phyloP scores from a whole-genome alignment of 1,284 basidiomycete species.

The Mycena citricolor region DNA sequence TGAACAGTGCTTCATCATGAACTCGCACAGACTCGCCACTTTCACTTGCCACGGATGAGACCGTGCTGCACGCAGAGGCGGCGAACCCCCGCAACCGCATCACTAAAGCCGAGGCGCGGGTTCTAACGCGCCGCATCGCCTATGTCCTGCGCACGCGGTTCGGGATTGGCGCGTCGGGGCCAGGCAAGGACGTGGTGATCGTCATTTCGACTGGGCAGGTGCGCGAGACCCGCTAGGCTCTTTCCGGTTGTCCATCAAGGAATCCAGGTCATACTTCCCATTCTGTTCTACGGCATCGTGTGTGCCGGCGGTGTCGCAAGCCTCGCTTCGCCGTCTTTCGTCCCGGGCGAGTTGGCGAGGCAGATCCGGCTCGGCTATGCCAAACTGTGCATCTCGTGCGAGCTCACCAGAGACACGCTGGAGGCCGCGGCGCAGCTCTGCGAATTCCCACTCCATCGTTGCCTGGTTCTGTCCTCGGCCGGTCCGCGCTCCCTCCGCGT shows the following conservation, averaged over 20 bases:
- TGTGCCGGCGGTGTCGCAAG: slow-evolving; percentile 18
- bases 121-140: slow-evolving; percentile 17
- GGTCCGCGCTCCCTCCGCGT: slow-evolving; percentile 5
- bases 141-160: slow-evolving; percentile 11
- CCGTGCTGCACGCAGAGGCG: slow-evolving; percentile 16
- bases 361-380: slow-evolving; percentile 15
- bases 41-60: slow-evolving; percentile 6
- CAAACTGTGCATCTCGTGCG: slow-evolving; percentile 19
- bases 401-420: slow-evolving; percentile 1
- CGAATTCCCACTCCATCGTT: slow-evolving; percentile 10
- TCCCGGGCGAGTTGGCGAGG: slow-evolving; percentile 14
- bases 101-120: slow-evolving; percentile 14
- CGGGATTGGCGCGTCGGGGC: slow-evolving; percentile 9
- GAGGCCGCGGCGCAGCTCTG: slow-evolving; percentile 10
- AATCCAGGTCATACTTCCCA: slow-evolving; percentile 10
- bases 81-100: slow-evolving; percentile 13
- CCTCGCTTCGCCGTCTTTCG: slow-evolving; percentile 13
- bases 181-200: slow-evolving; percentile 14
- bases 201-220: slow-evolving; percentile 18
- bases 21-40: slow-evolving; percentile 5
- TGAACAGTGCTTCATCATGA: too few species aligned
- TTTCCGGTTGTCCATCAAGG: background rate
- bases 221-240: too few species aligned
- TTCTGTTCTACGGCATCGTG: slow-evolving; percentile 19
- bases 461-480: slow-evolving; percentile 13